A percentile compares a stretch with the other conserved stretches of the same genome.
These are phyloP conservation scores for Hygrophila difformis DNA, from an alignment of 257 asterid genomes.

Conservation along the genomic window DNA sequence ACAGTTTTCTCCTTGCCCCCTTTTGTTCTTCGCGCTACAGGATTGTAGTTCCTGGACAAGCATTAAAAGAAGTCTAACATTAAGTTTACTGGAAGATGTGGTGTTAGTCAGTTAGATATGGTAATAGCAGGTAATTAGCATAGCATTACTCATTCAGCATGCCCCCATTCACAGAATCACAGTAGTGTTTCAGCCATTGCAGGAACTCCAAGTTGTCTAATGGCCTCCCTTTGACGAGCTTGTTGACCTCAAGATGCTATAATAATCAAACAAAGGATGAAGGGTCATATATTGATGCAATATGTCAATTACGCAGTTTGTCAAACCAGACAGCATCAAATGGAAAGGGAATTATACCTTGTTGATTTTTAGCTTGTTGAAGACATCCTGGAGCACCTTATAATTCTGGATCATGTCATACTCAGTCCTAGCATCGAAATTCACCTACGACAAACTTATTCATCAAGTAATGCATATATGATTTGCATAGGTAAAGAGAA, in stretches of 20 bases:
- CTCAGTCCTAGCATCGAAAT: conserved; percentile 66
- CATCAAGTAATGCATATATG: background rate
- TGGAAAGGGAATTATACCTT: conserved; percentile 28
- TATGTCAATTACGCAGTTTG: too few relatives aligned
- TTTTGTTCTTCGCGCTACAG: conserved; percentile 58
- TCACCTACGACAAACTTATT: conserved; percentile 32
- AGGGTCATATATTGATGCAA: background rate
- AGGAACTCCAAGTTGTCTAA: conserved; percentile 73
- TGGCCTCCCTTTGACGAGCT: conserved; percentile 68
- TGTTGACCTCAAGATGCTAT: conserved; percentile 77
- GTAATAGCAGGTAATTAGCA: background rate
- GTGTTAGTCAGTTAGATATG: too few relatives aligned
- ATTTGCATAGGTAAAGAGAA: background rate
- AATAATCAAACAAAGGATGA: conserved; percentile 2
- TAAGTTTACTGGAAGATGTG: too few relatives aligned
- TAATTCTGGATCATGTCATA: conserved; percentile 72
- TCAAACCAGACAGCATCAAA: background rate
- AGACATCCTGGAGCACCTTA: conserved; percentile 72
- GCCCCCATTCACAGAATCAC: conserved; percentile 73
- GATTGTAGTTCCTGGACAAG: conserved; percentile 51
- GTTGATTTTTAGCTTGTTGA: conserved; percentile 54
- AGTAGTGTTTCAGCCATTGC: conserved; percentile 75
- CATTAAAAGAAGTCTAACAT: background rate
- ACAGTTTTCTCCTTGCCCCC: conserved; percentile 46
- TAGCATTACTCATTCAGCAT: conserved; percentile 46